phyloP scores from a whole-genome alignment of 129 eudicot genomes.

The Saposhnikovia divaricata region DNA sequence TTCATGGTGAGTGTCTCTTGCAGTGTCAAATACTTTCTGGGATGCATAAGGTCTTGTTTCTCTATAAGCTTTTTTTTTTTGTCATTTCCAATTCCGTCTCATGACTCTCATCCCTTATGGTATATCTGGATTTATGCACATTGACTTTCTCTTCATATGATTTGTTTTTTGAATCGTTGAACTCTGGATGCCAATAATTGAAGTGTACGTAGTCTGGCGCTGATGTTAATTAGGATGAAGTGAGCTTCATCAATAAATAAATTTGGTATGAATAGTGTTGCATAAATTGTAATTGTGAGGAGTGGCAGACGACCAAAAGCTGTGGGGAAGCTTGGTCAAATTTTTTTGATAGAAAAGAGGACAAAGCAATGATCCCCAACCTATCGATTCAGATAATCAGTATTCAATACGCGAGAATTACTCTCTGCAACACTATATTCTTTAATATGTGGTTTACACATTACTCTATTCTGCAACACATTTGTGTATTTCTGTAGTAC shows the following conservation, averaged over 20 bases:
- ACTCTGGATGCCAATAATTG: background rate
- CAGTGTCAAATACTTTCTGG: background rate
- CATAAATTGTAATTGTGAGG: background rate
- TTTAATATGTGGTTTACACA: background rate
- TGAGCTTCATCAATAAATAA: background rate
- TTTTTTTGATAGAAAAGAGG: background rate
- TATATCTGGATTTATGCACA: background rate
- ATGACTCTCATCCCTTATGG: background rate
- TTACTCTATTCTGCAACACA: background rate
- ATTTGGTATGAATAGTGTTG: background rate
- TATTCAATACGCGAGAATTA: too few relatives aligned
- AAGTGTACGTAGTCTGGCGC: background rate
- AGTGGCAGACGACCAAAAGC: background rate
- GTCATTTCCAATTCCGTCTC: background rate
- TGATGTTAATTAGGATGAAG: background rate
- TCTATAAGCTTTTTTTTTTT: background rate
- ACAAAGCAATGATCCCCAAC: background rate
- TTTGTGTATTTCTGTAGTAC: background rate
- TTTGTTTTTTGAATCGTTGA: background rate
- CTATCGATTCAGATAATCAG: background rate
- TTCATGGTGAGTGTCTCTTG: background rate
- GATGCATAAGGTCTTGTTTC: background rate
- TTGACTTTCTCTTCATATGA: background rate
- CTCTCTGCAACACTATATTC: background rate
- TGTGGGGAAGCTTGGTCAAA: background rate